phyloP scores from a whole-genome alignment of 169 alveolate species.

The Toxoplasma gondii region DNA sequence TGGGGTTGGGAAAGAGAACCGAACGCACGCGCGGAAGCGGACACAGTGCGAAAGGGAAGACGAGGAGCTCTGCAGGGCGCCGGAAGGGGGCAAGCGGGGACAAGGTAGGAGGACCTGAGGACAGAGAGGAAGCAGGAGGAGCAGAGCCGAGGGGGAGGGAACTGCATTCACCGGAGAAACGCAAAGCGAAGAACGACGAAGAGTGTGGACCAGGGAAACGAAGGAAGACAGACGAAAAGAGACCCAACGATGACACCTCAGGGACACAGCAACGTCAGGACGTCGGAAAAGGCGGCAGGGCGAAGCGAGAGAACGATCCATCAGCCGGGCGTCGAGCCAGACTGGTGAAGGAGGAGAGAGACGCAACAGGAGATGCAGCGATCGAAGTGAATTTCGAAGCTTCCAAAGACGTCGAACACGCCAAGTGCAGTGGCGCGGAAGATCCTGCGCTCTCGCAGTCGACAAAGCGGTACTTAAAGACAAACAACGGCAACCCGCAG shows the following conservation, averaged over 20 bases:
- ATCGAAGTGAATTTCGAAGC: too few species aligned
- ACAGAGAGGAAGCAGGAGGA: neutral
- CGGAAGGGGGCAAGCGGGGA: neutral
- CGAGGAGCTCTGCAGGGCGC: neutral
- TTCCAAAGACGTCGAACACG: too few species aligned
- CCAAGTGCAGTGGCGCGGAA: too few species aligned
- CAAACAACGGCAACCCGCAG: too few species aligned
- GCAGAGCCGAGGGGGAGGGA: neutral
- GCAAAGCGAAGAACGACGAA: neutral
- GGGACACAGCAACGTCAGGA: neutral
- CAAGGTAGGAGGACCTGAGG: neutral
- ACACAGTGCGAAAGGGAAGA: neutral
- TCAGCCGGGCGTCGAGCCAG: too few species aligned
- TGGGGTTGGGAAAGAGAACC: neutral
- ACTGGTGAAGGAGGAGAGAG: too few species aligned
- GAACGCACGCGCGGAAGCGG: neutral
- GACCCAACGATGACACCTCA: neutral
- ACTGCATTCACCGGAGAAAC: neutral
- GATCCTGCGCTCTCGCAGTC: too few species aligned
- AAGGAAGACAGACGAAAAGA: neutral
- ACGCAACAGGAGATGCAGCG: too few species aligned
- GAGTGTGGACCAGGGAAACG: neutral
- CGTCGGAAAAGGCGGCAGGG: neutral
- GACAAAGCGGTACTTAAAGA: too few species aligned
- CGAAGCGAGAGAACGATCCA: neutral